Evolutionary conservation across 176 grass and related monocot genomes (phyloP), one percentile per base, ranked within the genome.

Genomic region (Oryza officinalis): DNA sequence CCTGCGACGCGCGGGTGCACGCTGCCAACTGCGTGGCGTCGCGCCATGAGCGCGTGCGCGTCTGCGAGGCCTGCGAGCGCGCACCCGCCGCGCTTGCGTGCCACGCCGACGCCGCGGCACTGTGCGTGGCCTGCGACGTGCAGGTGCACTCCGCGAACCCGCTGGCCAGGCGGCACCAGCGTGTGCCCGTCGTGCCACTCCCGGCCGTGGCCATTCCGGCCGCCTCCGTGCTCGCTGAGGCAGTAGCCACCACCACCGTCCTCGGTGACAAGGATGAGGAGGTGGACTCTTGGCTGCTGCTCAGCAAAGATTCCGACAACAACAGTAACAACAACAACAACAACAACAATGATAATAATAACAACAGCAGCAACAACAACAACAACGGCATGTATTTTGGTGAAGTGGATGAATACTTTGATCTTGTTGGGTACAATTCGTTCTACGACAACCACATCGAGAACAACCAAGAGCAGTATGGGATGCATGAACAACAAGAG

Each of bases 101-200:
- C 76, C 84, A 75, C 5, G 86, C 88, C 12, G 88, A 97, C 27
- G 75, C 75, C 0, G 86, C 84, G 0, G 74, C 84, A 25, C 87
- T 91, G 11, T 91, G 92, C 41, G 79, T 67, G 22, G 69, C 82
- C 64, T 97, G 93, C 35, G 95, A 97, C 75, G 75, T 46, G 4
- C 81, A 81, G 23, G 84, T 91, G 57, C 95, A 94, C 92, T 93
- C 93, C 13, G 76, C 90, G 40, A 93, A 94, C 86, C 88, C 82
- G 38, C 88, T 97, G 0, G 92, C 90, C 4, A 35, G 74, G 79
- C 80, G 91, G 75, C 92, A 91, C 69, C 86, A 81, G 20, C 75
- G 88, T 4, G 64, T 89, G 50, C 92, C 92, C 22, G 79, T 88
- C 41, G 38, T 90, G 50, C 89, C 90, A 1, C 79, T 90, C 22